phyloP scores from a whole-genome alignment of 306 rosid genomes.

The Vachellia collinsii region DNA sequence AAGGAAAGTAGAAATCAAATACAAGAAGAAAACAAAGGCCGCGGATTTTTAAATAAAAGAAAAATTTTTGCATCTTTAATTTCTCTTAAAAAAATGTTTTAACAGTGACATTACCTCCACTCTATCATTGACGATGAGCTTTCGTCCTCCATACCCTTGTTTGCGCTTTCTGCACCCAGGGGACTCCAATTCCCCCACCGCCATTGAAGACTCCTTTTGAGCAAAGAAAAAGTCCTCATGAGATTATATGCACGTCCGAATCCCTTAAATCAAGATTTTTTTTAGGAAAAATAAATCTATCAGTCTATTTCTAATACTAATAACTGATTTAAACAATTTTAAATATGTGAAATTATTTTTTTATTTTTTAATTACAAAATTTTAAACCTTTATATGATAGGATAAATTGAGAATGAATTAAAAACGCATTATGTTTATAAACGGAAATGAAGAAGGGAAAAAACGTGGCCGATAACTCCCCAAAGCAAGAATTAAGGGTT shows the following conservation, averaged over 20 bases:
- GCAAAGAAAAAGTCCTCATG: neutral
- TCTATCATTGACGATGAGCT: conserved; percentile 40
- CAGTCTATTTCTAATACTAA: no score
- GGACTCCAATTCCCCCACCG: conserved; percentile 21
- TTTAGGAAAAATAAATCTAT: no score
- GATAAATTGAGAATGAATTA: neutral
- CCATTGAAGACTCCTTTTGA: conserved; percentile 38
- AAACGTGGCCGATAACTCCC: neutral
- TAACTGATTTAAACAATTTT: no score
- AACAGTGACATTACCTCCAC: conserved; percentile 48
- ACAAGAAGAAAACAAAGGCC: conserved; percentile 9
- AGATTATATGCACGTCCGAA: neutral
- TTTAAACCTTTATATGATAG: neutral
- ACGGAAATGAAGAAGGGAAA: neutral
- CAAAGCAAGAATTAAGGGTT: neutral
- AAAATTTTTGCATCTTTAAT: neutral
- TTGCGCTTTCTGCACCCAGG: conserved; percentile 10
- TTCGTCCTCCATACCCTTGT: conserved; percentile 21
- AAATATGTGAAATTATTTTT: neutral
- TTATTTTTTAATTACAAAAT: no score
- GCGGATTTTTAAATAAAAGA: neutral
- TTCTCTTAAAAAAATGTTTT: neutral
- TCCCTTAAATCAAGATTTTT: neutral
- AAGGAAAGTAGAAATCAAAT: neutral
- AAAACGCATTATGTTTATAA: no score